Evolutionary conservation across 345 rosid species (phyloP).

Genomic region (Pistacia vera): DNA sequence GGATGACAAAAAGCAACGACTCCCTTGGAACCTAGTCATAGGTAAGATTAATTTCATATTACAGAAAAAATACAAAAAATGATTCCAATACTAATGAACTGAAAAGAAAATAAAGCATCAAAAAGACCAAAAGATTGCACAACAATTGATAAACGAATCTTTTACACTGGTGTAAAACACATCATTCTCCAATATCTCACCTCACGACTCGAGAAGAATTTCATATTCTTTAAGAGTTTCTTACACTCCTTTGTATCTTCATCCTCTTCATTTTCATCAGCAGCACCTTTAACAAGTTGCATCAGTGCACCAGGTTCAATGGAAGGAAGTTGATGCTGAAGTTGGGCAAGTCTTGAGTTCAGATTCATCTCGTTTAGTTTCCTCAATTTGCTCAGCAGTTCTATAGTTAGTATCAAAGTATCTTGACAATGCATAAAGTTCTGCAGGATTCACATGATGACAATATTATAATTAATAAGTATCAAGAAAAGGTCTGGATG

Average conservation of each 20-base stretch:
- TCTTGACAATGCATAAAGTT: constrained; percentile 88
- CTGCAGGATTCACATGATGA: constrained; percentile 42
- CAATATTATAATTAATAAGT: not conserved
- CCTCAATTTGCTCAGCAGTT: constrained; percentile 45
- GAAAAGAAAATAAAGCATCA: not conserved
- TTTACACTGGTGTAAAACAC: not conserved
- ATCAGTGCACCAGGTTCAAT: constrained; percentile 93
- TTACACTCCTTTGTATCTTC: constrained; percentile 82
- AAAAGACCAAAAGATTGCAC: not conserved
- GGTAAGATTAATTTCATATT: not conserved
- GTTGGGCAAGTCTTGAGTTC: constrained; percentile 88
- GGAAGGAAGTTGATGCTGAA: constrained; percentile 91
- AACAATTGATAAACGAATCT: not conserved
- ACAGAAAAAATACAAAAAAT: not conserved
- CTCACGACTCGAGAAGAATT: constrained; percentile 93
- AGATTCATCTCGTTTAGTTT: constrained; percentile 50
- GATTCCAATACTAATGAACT: constrained; percentile 3
- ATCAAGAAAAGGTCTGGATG: not conserved
- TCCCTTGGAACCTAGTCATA: constrained; percentile 84
- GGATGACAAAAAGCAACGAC: constrained; percentile 82
- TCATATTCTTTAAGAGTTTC: constrained; percentile 69
- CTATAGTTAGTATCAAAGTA: constrained; percentile 66
- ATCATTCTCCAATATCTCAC: constrained; percentile 40
- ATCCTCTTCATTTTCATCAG: constrained; percentile 79
- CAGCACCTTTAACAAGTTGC: constrained; percentile 75